Evolutionary conservation across 306 rosid genomes (phyloP).

Genomic region (Pterocarpus santalinus): DNA sequence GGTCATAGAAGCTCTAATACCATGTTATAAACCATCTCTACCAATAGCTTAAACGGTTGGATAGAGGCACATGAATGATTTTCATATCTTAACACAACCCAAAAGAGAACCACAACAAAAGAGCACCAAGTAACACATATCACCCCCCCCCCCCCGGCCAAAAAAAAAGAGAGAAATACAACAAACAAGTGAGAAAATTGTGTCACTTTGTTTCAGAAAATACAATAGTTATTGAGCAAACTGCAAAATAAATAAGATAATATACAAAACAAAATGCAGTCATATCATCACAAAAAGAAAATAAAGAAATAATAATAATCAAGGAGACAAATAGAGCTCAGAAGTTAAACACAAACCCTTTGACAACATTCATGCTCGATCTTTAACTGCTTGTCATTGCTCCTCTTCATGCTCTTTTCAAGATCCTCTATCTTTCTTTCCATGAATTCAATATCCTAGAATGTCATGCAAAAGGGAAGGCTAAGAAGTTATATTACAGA

Average conservation of each 20-base stretch:
- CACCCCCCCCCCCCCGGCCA: not conserved
- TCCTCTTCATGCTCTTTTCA: slow-evolving; percentile 99
- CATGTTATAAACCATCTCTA: no score
- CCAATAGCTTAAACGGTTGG: no score
- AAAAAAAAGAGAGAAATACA: not conserved
- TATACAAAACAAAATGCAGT: slow-evolving; percentile 10
- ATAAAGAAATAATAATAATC: not conserved
- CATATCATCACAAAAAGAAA: not conserved
- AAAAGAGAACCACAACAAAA: slow-evolving; percentile 8
- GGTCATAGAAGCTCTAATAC: no score
- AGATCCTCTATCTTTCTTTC: slow-evolving; percentile 85
- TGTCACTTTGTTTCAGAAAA: slow-evolving; percentile 1
- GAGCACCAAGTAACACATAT: slow-evolving; percentile 18
- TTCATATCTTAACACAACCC: no score
- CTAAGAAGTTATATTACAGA: slow-evolving; percentile 32
- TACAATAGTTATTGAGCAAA: slow-evolving; percentile 4
- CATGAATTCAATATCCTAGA: slow-evolving; percentile 89
- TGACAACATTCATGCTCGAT: slow-evolving; percentile 86
- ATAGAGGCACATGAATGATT: no score
- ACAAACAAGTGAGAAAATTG: not conserved
- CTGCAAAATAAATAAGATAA: slow-evolving; percentile 24
- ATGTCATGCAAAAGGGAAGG: slow-evolving; percentile 25
- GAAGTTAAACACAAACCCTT: slow-evolving; percentile 64
- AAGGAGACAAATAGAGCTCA: not conserved
- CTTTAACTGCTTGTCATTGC: slow-evolving; percentile 97